Conservation (phyloP, 805 yeast genomes). For the Lachancea kluyveri region DNA sequence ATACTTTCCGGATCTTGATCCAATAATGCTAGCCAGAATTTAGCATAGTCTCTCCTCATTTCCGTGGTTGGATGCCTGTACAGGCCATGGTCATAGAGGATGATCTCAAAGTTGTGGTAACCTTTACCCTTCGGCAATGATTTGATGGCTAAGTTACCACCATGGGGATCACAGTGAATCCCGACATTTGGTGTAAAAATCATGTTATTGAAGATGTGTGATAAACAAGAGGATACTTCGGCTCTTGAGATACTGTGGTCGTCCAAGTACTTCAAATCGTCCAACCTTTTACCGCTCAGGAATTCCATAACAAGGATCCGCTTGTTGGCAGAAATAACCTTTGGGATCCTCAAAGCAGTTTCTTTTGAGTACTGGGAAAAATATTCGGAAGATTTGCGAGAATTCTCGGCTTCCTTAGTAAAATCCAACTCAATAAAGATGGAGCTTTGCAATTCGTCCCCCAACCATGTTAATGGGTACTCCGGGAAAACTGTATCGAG, state of each 20-base stretch:
- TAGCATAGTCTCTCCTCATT: conserved; percentile 77
- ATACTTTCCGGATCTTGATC: conserved; percentile 62
- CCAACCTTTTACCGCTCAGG: conserved; percentile 76
- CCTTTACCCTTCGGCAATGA: conserved; percentile 27
- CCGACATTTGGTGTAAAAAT: conserved; percentile 89
- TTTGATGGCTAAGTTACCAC: conserved; percentile 88
- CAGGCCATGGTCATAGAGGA: conserved; percentile 91
- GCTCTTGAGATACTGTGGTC: conserved; percentile 60
- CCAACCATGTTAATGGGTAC: conserved; percentile 91
- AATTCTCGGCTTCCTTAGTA: conserved; percentile 77
- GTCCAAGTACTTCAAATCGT: conserved; percentile 61
- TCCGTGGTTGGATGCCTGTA: conserved; percentile 77
- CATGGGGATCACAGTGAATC: conserved; percentile 97
- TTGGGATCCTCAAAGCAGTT: conserved; percentile 80
- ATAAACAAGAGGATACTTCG: conserved; percentile 76
- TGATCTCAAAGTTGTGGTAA: conserved; percentile 77
- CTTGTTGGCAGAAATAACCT: conserved; percentile 55
- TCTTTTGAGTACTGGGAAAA: conserved; percentile 46
- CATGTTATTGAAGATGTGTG: conserved; percentile 92
- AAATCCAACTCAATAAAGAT: conserved; percentile 91
- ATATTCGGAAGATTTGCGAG: conserved; percentile 60
- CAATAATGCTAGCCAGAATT: conserved; percentile 85
- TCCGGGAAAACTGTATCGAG: conserved; percentile 84
- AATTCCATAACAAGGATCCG: conserved; percentile 86
- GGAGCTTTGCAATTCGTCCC: conserved; percentile 83